phyloP scores from a whole-genome alignment of 2,329 filamentous ascomycete genomes.

The Aaosphaeria pasadenensis region DNA sequence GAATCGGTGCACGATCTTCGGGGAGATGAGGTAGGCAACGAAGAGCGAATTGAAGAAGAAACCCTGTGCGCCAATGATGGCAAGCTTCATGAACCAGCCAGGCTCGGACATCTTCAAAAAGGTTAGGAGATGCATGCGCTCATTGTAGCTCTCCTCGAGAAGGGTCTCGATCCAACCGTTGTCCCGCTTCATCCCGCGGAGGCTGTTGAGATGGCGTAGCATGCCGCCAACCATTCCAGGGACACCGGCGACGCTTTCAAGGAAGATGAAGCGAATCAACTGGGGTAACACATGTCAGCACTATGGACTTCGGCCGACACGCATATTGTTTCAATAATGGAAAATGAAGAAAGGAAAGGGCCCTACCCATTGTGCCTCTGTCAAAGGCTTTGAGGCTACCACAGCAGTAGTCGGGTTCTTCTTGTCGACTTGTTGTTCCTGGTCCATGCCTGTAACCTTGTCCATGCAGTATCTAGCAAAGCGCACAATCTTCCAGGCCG shows the following conservation, averaged over 20 bases:
- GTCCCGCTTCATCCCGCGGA: constrained; percentile 83
- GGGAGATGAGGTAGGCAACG: constrained; percentile 80
- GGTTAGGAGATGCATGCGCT: constrained; percentile 87
- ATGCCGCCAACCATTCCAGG: constrained; percentile 97
- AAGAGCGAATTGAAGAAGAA: constrained; percentile 97
- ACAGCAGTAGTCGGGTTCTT: constrained; percentile 47
- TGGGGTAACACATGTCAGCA: constrained; percentile 30
- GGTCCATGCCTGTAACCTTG: constrained; percentile 70
- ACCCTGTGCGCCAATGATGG: constrained; percentile 89
- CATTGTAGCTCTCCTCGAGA: constrained; percentile 87
- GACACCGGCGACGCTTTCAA: constrained; percentile 91
- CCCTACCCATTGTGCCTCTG: constrained; percentile 66
- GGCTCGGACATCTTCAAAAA: constrained; percentile 91
- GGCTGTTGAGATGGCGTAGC: constrained; percentile 80
- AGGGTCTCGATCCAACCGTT: constrained; percentile 96
- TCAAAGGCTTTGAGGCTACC: constrained; percentile 65
- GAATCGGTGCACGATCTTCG: constrained; percentile 87
- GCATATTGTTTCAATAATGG: too few relatives aligned
- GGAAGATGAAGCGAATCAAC: constrained; percentile 84
- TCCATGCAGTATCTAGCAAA: constrained; percentile 81
- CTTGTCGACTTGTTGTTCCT: constrained; percentile 37
- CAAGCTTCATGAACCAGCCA: constrained; percentile 84
- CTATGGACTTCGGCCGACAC: too few relatives aligned
- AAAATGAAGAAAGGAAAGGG: too few relatives aligned
- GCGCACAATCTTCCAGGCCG: constrained; percentile 70